phyloP scores from a whole-genome alignment of 2,329 filamentous ascomycete genomes.

The Fusarium sp. region DNA sequence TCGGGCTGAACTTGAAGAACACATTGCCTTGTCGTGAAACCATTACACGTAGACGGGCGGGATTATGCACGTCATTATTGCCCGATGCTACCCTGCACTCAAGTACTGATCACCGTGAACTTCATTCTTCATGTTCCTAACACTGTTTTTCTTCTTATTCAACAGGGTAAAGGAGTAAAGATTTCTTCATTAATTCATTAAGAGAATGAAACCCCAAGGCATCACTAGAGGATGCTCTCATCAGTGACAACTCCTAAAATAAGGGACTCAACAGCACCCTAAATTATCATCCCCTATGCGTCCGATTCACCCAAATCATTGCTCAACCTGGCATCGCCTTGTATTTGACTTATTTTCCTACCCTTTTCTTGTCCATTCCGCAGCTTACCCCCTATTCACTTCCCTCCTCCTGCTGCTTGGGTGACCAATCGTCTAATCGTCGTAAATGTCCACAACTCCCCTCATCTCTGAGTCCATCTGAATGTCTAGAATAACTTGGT shows the following conservation, averaged over 20 bases:
- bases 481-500: slow-evolving; percentile 35
- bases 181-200: not conserved
- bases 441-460: slow-evolving; percentile 32
- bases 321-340: not conserved
- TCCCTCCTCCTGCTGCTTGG: slow-evolving; percentile 12
- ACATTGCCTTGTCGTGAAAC: not conserved
- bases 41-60: not conserved
- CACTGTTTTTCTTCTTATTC: not conserved
- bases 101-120: not conserved
- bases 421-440: slow-evolving; percentile 39
- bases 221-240: not conserved
- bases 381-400: not conserved
- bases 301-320: not conserved
- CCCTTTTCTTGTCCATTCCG: not conserved
- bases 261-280: not conserved
- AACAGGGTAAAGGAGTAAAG: not conserved
- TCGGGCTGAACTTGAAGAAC: not conserved
- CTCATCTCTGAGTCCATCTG: slow-evolving; percentile 23
- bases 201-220: not conserved
- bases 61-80: not conserved
- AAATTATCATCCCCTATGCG: not conserved
- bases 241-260: not conserved
- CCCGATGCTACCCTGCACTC: not conserved
- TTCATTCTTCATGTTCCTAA: not conserved
- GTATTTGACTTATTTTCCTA: not conserved